Conservation (phyloP, 345 rosid genomes). For the Syzygium grande region DNA sequence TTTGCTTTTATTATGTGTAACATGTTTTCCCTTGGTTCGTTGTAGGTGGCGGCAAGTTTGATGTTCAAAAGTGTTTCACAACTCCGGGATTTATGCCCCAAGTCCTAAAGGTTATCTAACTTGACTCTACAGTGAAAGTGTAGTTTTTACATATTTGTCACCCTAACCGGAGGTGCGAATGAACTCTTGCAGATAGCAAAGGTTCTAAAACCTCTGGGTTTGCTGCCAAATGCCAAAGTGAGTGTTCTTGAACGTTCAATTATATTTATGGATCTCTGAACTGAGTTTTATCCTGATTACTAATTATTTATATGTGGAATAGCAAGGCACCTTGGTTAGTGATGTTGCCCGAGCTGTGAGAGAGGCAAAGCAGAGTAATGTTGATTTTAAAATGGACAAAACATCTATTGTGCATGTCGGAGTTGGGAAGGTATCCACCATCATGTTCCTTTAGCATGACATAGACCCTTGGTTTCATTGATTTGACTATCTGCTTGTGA, state of each 20-base stretch:
- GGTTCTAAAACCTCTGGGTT: slow-evolving; percentile 79
- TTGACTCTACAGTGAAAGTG: background rate
- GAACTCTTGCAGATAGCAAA: slow-evolving; percentile 54
- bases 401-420: slow-evolving; percentile 85
- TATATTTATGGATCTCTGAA: background rate
- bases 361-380: slow-evolving; percentile 68
- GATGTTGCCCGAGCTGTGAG: slow-evolving; percentile 68
- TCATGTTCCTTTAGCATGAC: background rate
- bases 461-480: background rate
- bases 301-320: slow-evolving; percentile 2
- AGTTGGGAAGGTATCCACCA: slow-evolving; percentile 67
- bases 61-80: slow-evolving; percentile 76
- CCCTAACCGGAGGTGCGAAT: background rate
- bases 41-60: slow-evolving; percentile 74
- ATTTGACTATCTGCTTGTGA: background rate
- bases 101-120: slow-evolving; percentile 59
- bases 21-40: background rate
- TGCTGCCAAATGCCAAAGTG: slow-evolving; percentile 87
- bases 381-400: slow-evolving; percentile 88
- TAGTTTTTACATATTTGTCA: background rate
- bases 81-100: slow-evolving; percentile 71
- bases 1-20: slow-evolving; percentile 1
- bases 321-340: slow-evolving; percentile 87
- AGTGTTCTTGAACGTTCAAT: slow-evolving; percentile 13
- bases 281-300: background rate